Evolutionary conservation across 768 basidiomycete genomes (phyloP), one percentile per base, ranked within the genome.

Genomic region (Neoboletus subvelutipes): DNA sequence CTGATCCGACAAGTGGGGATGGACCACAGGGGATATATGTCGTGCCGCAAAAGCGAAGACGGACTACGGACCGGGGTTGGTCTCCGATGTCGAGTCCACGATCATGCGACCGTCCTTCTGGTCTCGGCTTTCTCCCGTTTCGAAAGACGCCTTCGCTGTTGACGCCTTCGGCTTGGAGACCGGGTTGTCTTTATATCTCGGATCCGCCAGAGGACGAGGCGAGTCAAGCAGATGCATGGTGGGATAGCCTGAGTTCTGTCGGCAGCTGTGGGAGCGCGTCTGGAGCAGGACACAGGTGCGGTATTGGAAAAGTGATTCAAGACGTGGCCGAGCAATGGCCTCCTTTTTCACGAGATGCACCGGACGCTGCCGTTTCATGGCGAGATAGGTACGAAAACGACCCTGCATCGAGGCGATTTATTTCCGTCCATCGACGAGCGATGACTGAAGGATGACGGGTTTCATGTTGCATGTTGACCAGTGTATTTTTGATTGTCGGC

Each of bases 351-450:
- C 17, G 24, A n/a, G 49, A 47, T 20, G 24, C 10, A 22, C 40
- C 17, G 5, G 48, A 48, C 3, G n/a, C 12, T 6, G 11, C 8
- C 18, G 26, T 58, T 18, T 64, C 64, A 1, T 67, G 67, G 67
- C 58, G 64, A 13, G 62, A 67, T n/a, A 67, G 52, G 48, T 39
- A 62, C 28, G 55, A 64, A 11, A 66, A 67, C n/a, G 53, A 67
- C 46, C 64, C 64, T 26, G 56, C 62, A 9, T 67, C 64, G 29
- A 55, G 58, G 24, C 57, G 57, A 18, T 43, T 52, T 11, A 24
- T 13, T 4, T 43, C 42, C 18, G 46, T 13, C 22, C 57, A 58
- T 48, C 52, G 42, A 41, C 67, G 64, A 4, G 47, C 52, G 9
- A n/a, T 37, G 57, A 64, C 59, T 5, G 28, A 45, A 1, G 56